These are phyloP conservation scores for Linum usitatissimum DNA, from an alignment of 345 rosid species.

Conservation along the genomic window DNA sequence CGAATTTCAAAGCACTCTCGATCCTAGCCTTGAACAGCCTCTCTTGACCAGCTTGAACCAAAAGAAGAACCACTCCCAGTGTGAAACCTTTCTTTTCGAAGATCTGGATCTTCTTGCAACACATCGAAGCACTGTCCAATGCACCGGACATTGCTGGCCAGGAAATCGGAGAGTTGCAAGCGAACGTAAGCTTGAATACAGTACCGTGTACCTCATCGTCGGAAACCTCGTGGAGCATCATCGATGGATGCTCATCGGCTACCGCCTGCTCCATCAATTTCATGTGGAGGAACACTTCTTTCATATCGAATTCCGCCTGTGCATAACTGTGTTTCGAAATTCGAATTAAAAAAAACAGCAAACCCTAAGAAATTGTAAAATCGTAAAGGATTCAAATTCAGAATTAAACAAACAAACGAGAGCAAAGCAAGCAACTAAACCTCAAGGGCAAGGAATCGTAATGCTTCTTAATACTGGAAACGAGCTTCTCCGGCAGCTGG, in stretches of 20 bases:
- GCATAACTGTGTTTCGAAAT: constrained; percentile 46
- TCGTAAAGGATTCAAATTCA: constrained; percentile 11
- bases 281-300: constrained; percentile 82
- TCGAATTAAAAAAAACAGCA: not conserved
- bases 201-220: constrained; percentile 48
- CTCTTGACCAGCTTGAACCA: constrained; percentile 53
- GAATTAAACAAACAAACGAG: not conserved
- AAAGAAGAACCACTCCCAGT: constrained; percentile 58
- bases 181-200: constrained; percentile 63
- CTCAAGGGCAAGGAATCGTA: constrained; percentile 93
- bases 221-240: constrained; percentile 60
- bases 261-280: constrained; percentile 93
- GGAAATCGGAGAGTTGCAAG: constrained; percentile 61
- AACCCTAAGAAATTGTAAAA: constrained; percentile 7
- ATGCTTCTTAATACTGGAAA: constrained; percentile 82
- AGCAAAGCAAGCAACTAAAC: constrained; percentile 20
- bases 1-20: constrained; percentile 63
- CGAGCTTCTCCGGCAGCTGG: constrained; percentile 92
- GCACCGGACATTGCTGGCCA: constrained; percentile 79
- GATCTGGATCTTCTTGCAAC: constrained; percentile 77
- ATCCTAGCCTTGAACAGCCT: constrained; percentile 46
- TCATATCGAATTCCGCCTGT: constrained; percentile 88
- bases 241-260: constrained; percentile 62
- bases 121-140: constrained; percentile 62
- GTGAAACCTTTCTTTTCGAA: constrained; percentile 92